phyloP scores from a whole-genome alignment of 371 early-diverging fungal species.

The Mortierella sp. region DNA sequence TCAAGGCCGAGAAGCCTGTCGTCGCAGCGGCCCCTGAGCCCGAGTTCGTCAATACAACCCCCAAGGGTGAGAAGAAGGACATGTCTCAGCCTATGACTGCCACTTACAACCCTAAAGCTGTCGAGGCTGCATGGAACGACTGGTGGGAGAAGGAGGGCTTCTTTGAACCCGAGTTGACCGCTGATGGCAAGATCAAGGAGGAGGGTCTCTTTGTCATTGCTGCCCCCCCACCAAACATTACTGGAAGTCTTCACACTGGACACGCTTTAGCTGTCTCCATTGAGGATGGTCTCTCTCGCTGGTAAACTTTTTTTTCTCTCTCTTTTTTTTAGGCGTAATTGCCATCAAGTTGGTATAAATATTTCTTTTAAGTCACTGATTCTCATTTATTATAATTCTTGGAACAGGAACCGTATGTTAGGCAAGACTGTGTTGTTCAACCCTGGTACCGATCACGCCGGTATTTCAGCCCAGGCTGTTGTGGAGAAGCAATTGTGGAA shows the following conservation, averaged over 20 bases:
- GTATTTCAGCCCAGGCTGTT: constrained; percentile 99
- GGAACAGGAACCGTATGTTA: constrained; percentile 93
- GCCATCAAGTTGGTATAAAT: neutral
- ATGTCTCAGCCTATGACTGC: constrained; percentile 85
- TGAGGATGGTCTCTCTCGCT: constrained; percentile 97
- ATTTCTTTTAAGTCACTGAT: neutral
- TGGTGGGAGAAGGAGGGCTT: constrained; percentile 94
- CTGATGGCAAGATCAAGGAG: constrained; percentile 79
- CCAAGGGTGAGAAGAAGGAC: constrained; percentile 95
- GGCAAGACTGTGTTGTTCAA: constrained; percentile 96
- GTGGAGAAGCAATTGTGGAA: constrained; percentile 97
- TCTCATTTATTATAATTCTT: neutral
- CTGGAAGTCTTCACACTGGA: constrained; percentile 99
- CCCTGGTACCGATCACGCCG: constrained; percentile 99
- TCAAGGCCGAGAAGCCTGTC: constrained; percentile 64
- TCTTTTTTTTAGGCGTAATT: neutral
- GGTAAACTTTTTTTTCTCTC: constrained; percentile 67
- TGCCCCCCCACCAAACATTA: constrained; percentile 99
- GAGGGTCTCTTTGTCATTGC: constrained; percentile 94
- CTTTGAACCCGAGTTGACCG: constrained; percentile 89
- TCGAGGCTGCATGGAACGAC: constrained; percentile 97
- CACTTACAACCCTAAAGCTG: constrained; percentile 92
- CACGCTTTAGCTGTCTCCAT: constrained; percentile 98
- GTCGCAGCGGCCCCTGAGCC: constrained; percentile 64
- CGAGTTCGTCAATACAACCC: constrained; percentile 86